A percentile compares a stretch with the other conserved stretches of the same genome.
Evolutionary conservation across 371 early-diverging fungal genomes (phyloP).

Genomic region (Circinella minor): DNA sequence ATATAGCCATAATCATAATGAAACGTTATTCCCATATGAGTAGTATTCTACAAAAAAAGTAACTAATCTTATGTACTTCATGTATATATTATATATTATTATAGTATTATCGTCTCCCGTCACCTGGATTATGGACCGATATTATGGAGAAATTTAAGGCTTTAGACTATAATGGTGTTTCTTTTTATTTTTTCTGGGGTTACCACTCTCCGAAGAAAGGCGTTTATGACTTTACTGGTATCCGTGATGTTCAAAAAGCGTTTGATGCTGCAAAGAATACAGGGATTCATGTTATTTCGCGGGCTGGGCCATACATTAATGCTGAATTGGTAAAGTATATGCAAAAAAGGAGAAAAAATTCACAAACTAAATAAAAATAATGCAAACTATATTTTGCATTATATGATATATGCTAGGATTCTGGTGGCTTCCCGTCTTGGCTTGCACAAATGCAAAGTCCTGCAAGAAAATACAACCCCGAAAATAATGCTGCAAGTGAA

Average conservation of each 20-base stretch:
- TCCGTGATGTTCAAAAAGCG: slow-evolving; percentile 30
- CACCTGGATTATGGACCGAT: slow-evolving; percentile 22
- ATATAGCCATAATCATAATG: too few relatives aligned
- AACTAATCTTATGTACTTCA: not conserved
- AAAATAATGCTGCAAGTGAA: slow-evolving; percentile 12
- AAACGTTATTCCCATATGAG: not conserved
- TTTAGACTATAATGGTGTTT: slow-evolving; percentile 26
- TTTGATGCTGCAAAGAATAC: slow-evolving; percentile 22
- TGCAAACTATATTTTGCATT: too few relatives aligned
- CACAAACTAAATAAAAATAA: too few relatives aligned
- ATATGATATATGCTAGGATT: slow-evolving; percentile 10
- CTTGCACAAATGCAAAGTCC: slow-evolving; percentile 5
- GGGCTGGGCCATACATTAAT: slow-evolving; percentile 34
- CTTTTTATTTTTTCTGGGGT: slow-evolving; percentile 34
- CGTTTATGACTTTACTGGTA: slow-evolving; percentile 25
- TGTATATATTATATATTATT: not conserved
- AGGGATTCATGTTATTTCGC: slow-evolving; percentile 29
- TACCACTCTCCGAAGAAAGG: slow-evolving; percentile 27
- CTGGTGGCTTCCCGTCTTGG: slow-evolving; percentile 22
- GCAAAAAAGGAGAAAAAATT: not conserved
- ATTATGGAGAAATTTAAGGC: slow-evolving; percentile 30
- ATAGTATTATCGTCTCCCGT: slow-evolving; percentile 25
- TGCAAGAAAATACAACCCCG: slow-evolving; percentile 7
- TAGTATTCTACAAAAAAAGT: not conserved
- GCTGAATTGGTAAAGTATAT: slow-evolving; percentile 14